A percentile compares a stretch with the other conserved stretches of the same genome.
Evolutionary conservation across 768 basidiomycete species (phyloP).

Genomic region (Xerocomus brunneocitrinus): DNA sequence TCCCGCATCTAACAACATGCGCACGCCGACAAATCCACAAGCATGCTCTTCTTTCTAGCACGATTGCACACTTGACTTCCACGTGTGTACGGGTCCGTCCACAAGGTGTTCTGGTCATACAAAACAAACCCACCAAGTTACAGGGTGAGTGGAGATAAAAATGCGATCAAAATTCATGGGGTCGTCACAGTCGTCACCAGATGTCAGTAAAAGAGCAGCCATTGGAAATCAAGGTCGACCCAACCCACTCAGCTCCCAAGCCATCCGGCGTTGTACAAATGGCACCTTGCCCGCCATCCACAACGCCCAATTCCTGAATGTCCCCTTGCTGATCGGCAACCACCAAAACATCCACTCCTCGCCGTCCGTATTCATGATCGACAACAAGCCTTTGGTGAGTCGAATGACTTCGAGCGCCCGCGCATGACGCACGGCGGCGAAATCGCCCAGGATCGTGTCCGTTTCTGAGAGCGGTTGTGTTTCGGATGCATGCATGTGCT

Average conservation of each 20-base stretch:
- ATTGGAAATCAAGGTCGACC: conserved; percentile 15
- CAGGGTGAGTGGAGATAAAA: not conserved
- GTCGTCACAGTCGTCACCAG: not conserved
- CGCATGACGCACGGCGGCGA: conserved; percentile 33
- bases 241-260: conserved; percentile 27
- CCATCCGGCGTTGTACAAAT: conserved; percentile 13
- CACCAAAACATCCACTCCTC: conserved; percentile 17
- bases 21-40: no score
- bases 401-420: conserved; percentile 41
- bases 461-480: conserved; percentile 10
- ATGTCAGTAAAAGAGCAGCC: not conserved
- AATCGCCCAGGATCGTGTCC: conserved; percentile 35
- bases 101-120: no score
- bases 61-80: no score
- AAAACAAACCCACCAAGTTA: not conserved
- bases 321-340: conserved; percentile 26
- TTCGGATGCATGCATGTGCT: conserved; percentile 29
- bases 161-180: not conserved
- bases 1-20: no score
- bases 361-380: conserved; percentile 18
- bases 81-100: no score
- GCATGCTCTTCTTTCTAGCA: no score
- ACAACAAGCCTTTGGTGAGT: conserved; percentile 36
- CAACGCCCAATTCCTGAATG: conserved; percentile 27
- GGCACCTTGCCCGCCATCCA: conserved; percentile 20